These are phyloP conservation scores for Metschnikowia proteae DNA, from an alignment of 805 yeast genomes.

Conservation along the genomic window DNA sequence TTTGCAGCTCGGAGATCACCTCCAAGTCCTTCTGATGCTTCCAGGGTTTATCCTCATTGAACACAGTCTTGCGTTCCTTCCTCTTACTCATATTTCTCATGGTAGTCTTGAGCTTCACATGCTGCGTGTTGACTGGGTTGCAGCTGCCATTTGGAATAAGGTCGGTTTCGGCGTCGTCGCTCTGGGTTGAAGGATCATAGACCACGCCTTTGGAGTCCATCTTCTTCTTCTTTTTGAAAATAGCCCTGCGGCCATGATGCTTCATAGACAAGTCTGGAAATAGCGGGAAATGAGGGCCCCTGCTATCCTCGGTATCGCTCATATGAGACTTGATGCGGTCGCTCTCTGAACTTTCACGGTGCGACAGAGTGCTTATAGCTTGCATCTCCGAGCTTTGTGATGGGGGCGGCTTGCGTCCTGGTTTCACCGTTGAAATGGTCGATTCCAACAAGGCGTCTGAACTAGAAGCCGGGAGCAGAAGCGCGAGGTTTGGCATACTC, in stretches of 20 bases:
- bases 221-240: constrained; percentile 12
- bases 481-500: constrained; percentile 13
- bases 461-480: constrained; percentile 10
- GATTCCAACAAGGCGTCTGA: constrained; percentile 13
- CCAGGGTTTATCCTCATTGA: constrained; percentile 93
- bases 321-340: constrained; percentile 2
- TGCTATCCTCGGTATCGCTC: constrained; percentile 12
- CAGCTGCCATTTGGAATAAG: constrained; percentile 1
- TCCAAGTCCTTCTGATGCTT: constrained; percentile 68
- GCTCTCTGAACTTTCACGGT: neutral
- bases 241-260: constrained; percentile 7
- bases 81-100: constrained; percentile 43
- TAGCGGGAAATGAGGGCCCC: constrained; percentile 25
- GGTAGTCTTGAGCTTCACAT: constrained; percentile 47
- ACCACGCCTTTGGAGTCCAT: constrained; percentile 6
- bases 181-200: constrained; percentile 9
- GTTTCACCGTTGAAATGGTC: constrained; percentile 3
- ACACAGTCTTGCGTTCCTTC: constrained; percentile 41
- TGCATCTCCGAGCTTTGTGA: neutral
- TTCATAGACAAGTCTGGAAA: constrained; percentile 28
- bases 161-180: constrained; percentile 8
- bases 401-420: constrained; percentile 16
- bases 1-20: constrained; percentile 57
- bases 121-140: constrained; percentile 6
- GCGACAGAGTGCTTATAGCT: neutral